Base-by-base conservation (phyloP, 495 filamentous ascomycete genomes). In the Chaetomidium leptoderma region DNA sequence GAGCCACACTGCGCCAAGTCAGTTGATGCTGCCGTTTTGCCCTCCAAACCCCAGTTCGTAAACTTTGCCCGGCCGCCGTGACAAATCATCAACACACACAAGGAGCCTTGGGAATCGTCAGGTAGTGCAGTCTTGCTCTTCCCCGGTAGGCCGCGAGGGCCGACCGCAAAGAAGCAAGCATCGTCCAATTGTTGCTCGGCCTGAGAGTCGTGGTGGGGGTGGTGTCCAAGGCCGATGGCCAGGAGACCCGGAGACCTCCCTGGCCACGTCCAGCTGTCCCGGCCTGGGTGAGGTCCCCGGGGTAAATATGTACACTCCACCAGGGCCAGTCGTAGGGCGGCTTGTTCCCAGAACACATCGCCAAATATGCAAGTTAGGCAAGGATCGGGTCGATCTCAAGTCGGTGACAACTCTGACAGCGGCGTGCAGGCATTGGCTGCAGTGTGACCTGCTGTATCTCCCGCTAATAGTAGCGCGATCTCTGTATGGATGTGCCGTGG, bases 371-470 rank as follows among this genome's bases (percentile, higher is more conserved):
- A 55, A 35, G 52, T 13, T 19, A n/a, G 16, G 21, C 53, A 55
- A 42, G 42, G 53, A 55, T 55, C 30, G 36, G 27, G 52, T 46
- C 52, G 52, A 55, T 55, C 52, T 23, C 52, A 10, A n/a, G 51
- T 23, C 21, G 24, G 23, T 7, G 19, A 4, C 9, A 21, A 2
- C 23, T 11, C 4, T 39, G 36, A 23, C 30, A 37, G 30, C 36
- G 24, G 9, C 7, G 21, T 23, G 50, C 50, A 42, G 36, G 21
- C 51, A 44, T 33, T 32, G 27, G 39, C 51, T 54, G 39, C 51
- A 8, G 51, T 54, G 52, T 16, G 29, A 55, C 39, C 52, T 10
- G 24, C 32, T 51, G 32, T 26, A 36, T 16, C 14, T 13, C 29
- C 29, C 29, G 17, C 29, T 17, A 35, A 23, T 30, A 23, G 33